A percentile compares a stretch with the other conserved stretches of the same genome.
These are phyloP conservation scores for Niebla homalea DNA, from an alignment of 495 filamentous ascomycete genomes.

Conservation along the genomic window DNA sequence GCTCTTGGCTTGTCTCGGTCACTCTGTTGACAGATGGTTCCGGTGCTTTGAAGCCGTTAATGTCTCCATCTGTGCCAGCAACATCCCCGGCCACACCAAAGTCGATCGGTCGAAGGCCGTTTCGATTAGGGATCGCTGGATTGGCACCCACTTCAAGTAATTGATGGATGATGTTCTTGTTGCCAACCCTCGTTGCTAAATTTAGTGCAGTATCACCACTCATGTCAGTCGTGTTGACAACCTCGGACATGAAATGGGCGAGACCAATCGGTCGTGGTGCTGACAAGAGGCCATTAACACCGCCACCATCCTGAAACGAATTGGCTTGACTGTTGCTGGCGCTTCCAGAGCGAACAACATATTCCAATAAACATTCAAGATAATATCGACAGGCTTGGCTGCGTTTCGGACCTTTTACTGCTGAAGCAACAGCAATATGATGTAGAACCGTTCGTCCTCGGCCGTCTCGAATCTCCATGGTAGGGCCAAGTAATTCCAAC, in stretches of 20 bases:
- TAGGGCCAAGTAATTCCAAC: conserved; percentile 75
- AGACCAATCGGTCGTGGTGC: conserved; percentile 56
- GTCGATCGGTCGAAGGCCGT: conserved; percentile 72
- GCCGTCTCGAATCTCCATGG: conserved; percentile 78
- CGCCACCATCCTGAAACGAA: conserved; percentile 19
- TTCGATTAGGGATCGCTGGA: conserved; percentile 73
- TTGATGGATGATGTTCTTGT: conserved; percentile 81
- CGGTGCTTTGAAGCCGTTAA: conserved; percentile 20
- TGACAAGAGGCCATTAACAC: conserved; percentile 13
- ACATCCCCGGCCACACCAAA: conserved; percentile 79
- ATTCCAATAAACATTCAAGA: conserved; percentile 82
- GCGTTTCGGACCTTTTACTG: conserved; percentile 60
- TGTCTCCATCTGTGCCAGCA: conserved; percentile 30
- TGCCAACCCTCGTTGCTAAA: conserved; percentile 80
- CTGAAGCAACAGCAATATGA: conserved; percentile 89
- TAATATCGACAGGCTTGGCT: conserved; percentile 80
- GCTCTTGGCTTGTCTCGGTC: conserved; percentile 52
- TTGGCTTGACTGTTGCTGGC: conserved; percentile 43
- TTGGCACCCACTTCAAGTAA: conserved; percentile 87
- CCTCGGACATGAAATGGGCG: conserved; percentile 83
- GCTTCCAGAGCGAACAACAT: conserved; percentile 75
- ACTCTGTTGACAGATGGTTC: conserved; percentile 32
- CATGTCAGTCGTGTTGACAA: conserved; percentile 86
- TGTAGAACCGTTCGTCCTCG: conserved; percentile 86
- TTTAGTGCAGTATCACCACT: conserved; percentile 91